Evolutionary conservation across 441 rosid species (phyloP), one percentile per base, ranked within the genome.

Genomic region (Jatropha multifida): DNA sequence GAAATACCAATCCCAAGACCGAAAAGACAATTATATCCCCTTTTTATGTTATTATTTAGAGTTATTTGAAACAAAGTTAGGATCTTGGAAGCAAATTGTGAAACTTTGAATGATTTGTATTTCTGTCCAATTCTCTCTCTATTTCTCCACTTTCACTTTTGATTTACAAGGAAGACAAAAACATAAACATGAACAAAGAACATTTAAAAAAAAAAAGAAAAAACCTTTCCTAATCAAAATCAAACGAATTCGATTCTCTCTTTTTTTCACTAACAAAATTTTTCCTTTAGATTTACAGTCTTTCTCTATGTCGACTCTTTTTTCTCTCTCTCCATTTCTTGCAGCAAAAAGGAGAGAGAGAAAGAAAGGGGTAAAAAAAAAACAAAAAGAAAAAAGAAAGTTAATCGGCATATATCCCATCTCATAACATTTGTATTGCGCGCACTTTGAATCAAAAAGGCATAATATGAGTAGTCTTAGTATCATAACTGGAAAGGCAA

Each of bases 391-490:
- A 4, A 14, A 8, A 17, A 46, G 54, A 60, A 61, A 37, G 65
- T 4, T 27, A 14, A 32, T 32, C 13, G 4, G 65, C 42, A 61
- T 32, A 32, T 61, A 61, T 61, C 65, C 65, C 65, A 61, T 27
- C 41, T 13, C 42, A 15, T 32, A 2, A 32, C 32, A 32, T 32
- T 0, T 32, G 32, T 1, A 32, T 32, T 63, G 58, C 58, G 5
- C 58, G 26, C 3, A 1, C 42, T 17, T 32, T 15, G 41, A 15
- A 78, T 94, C 93, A 94, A 79, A 88, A 93, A 46, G 99, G 99
- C 85, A 85, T 90, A 64, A 95, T 91, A 84, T 93, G 99, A 60
- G 96, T 93, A 58, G 98, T 89, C 69, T 90, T 89, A 10, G 99
- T 93, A 42, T 90, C 88, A 67, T 95, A 95, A 79, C 90, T 81